These are phyloP conservation scores for Lotmaria passim DNA, from an alignment of 208 protist genomes.

Conservation along the genomic window DNA sequence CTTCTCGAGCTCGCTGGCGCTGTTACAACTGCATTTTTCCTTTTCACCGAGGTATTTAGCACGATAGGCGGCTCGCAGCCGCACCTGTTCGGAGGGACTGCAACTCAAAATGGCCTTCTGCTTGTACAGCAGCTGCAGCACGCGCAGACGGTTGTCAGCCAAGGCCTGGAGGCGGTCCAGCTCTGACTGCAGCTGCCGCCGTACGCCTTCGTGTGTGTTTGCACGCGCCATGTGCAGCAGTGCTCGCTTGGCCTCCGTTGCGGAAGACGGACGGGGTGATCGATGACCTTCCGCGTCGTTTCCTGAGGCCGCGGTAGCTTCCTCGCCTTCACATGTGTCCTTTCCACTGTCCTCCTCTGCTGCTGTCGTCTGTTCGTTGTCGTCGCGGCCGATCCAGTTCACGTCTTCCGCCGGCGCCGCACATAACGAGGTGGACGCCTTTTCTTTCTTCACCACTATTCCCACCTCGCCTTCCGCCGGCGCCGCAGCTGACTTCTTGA, in stretches of 20 bases:
- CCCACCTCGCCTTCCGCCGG: neutral
- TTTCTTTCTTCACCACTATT: neutral
- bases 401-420: neutral
- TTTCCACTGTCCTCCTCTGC: neutral
- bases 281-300: too few species aligned
- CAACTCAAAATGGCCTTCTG: slow-evolving; percentile 50
- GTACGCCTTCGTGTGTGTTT: slow-evolving; percentile 56
- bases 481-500: neutral
- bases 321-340: neutral
- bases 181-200: slow-evolving; percentile 48
- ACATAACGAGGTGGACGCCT: neutral
- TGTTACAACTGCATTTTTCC: neutral
- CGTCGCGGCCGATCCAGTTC: slow-evolving; percentile 5
- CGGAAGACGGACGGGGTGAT: neutral
- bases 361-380: neutral
- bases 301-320: neutral
- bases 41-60: slow-evolving; percentile 29
- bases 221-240: slow-evolving; percentile 25
- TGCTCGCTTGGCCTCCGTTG: neutral
- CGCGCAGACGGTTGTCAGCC: slow-evolving; percentile 50
- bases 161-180: slow-evolving; percentile 49
- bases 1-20: slow-evolving; percentile 1
- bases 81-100: slow-evolving; percentile 49
- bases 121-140: slow-evolving; percentile 64
- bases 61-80: slow-evolving; percentile 43